Base-by-base conservation (phyloP, 805 yeast species). In the Saccharomycopsis fermentans region DNA sequence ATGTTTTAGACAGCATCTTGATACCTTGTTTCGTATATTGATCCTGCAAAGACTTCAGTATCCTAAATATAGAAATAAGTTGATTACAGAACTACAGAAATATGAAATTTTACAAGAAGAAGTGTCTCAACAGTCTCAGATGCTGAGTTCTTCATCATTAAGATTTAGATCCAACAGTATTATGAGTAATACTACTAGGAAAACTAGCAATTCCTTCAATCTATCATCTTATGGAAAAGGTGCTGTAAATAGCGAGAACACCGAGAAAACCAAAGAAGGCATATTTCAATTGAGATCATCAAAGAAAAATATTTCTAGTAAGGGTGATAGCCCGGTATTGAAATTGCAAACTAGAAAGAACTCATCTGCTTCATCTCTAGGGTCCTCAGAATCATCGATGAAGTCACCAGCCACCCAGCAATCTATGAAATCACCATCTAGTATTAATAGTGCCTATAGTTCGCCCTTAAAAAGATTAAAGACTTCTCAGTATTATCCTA, bases 1-100 rank as follows among this genome's bases (percentile, higher is more conserved):
- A 24, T 74, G 75, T 6, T 72, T 76, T 63, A 63, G 80, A 55
- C 69, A 79, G 62, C 80, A 76, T 61, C 70, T 76, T 37, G 75
- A 75, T 61, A 78, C 75, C 58, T 69, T 76, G 26, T 64, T 73
- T 9, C 36, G 53, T 21, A 48, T 54, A 3, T 36, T 56, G 26
- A 43, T 43, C 2, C 50, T 43, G 50, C 50, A 43, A 8, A 43
- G 50, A 43, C 50, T 43, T 43, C 50, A 43, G 29, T 43, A 43
- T n/a, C 50, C 50, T 21, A 43, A 43, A 24, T 43, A 43, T 43
- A 43, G 50, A 21, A 43, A 43, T 26, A 43, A 24, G 29, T 11
- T 43, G 6, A 43, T 43, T 21, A 24, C 50, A 43, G 50, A 43
- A 16, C 24, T 43, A 16, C 50, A 43, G 16, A 43, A 43, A 21